Evolutionary conservation across 1,139 yeast genomes (phyloP).

Genomic region (Suhomyces atakaporum): DNA sequence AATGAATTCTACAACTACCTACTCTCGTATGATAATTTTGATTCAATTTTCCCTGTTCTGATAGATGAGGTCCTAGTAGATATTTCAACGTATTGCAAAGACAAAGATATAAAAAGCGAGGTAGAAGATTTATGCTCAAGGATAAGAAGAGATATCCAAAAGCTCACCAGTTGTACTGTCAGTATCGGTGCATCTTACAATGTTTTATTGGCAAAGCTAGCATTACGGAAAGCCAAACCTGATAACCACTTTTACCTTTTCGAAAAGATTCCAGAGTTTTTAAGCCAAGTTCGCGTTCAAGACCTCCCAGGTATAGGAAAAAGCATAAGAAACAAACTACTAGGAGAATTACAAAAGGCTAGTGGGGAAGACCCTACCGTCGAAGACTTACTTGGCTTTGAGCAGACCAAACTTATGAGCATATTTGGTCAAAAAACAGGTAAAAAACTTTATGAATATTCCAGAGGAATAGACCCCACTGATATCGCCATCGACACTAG

Average conservation of each 20-base stretch:
- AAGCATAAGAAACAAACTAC: constrained; percentile 50
- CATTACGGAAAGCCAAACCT: constrained; percentile 78
- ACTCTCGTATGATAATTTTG: constrained; percentile 48
- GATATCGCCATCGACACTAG: constrained; percentile 50
- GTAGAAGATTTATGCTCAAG: constrained; percentile 32
- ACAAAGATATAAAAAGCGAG: constrained; percentile 14
- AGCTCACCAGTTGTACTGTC: constrained; percentile 61
- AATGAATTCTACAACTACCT: constrained; percentile 56
- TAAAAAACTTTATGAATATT: constrained; percentile 54
- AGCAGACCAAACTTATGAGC: constrained; percentile 38
- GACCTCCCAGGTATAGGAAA: constrained; percentile 88
- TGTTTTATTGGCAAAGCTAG: constrained; percentile 76
- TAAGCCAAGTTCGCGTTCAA: constrained; percentile 47
- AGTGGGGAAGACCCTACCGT: constrained; percentile 19
- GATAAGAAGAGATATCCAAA: constrained; percentile 49
- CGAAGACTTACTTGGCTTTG: constrained; percentile 39
- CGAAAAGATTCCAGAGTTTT: constrained; percentile 34
- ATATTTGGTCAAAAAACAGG: constrained; percentile 75
- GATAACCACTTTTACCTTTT: constrained; percentile 54
- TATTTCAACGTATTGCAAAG: constrained; percentile 42
- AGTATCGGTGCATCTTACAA: constrained; percentile 78
- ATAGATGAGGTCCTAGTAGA: constrained; percentile 89
- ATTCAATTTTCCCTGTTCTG: constrained; percentile 77
- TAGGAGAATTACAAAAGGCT: constrained; percentile 16
- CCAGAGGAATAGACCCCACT: constrained; percentile 69